Conservation (phyloP, 2,329 filamentous ascomycete genomes). For the Cordyceps farinosa region DNA sequence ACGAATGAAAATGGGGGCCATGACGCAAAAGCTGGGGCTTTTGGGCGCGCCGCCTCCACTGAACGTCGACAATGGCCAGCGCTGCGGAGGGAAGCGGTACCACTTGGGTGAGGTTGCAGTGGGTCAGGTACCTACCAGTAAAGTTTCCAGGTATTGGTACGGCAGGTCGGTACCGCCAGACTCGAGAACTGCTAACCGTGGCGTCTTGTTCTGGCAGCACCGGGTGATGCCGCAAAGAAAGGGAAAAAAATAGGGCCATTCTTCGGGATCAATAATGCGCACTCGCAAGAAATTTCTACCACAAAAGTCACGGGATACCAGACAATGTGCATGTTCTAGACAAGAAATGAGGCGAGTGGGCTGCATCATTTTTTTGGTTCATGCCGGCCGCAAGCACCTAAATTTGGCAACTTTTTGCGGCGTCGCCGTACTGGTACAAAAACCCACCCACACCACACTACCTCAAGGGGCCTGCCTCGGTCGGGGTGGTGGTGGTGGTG, state of each 20-base stretch:
- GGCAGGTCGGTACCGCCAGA: too few species aligned
- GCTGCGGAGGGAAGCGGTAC: too few species aligned
- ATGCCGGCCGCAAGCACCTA: not conserved
- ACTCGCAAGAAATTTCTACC: too few species aligned
- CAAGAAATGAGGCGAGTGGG: not conserved
- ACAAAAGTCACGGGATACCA: too few species aligned
- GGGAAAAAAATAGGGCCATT: too few species aligned
- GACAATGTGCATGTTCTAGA: not conserved
- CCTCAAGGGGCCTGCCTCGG: too few species aligned
- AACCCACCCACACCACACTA: not conserved
- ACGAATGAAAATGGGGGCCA: conserved; percentile 1
- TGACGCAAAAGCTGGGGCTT: conserved; percentile 11
- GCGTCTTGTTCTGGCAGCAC: too few species aligned
- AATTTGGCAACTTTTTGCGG: conserved; percentile 1
- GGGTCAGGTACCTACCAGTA: not conserved
- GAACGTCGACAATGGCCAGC: not conserved
- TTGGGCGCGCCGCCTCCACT: not conserved
- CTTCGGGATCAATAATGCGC: too few species aligned
- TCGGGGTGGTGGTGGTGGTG: too few species aligned
- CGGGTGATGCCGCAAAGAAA: too few species aligned
- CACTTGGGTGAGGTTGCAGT: too few species aligned
- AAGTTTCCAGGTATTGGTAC: not conserved
- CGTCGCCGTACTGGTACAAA: not conserved
- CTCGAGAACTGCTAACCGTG: too few species aligned
- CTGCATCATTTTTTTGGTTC: not conserved